Evolutionary conservation across 1,284 basidiomycete species (phyloP).

Genomic region (Exobasidium cylindrosporum): DNA sequence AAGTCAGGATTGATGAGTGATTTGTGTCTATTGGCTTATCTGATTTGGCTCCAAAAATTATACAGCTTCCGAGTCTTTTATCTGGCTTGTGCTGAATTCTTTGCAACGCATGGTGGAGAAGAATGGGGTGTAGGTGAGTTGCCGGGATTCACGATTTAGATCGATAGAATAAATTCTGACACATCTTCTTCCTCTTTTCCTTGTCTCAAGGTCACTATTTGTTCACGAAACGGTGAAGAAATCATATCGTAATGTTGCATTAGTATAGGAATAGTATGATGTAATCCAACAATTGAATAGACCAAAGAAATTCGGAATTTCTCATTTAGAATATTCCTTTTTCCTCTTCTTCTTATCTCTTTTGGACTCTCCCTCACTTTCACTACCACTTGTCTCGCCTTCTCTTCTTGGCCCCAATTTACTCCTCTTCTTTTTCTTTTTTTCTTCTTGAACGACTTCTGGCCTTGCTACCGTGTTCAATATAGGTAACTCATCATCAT

Average conservation of each 20-base stretch:
- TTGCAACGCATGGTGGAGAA: slow-evolving; percentile 67
- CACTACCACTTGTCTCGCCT: slow-evolving; percentile 7
- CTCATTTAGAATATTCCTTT: slow-evolving; percentile 9
- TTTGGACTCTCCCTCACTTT: slow-evolving; percentile 13
- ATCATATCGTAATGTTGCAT: not conserved
- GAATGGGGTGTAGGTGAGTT: slow-evolving; percentile 62
- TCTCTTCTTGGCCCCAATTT: slow-evolving; percentile 1
- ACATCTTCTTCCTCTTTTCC: not conserved
- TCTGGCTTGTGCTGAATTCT: slow-evolving; percentile 72
- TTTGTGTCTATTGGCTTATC: too few species aligned
- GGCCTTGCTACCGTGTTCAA: not conserved
- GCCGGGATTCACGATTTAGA: too few species aligned
- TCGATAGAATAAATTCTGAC: too few species aligned
- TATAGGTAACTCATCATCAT: not conserved
- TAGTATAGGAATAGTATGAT: not conserved
- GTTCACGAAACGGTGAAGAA: slow-evolving; percentile 3
- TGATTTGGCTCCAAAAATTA: slow-evolving; percentile 30
- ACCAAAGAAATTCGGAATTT: not conserved
- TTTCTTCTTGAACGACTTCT: not conserved
- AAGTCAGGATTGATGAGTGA: too few species aligned
- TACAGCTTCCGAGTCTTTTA: slow-evolving; percentile 69
- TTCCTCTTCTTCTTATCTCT: slow-evolving; percentile 13
- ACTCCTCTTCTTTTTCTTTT: slow-evolving; percentile 1
- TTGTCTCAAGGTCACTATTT: not conserved
- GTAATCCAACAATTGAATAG: not conserved